Percentiles rank a stretch among this genome's conserved stretches.
Conservation (phyloP, 2,329 filamentous ascomycete species). For the Knufia fluminis region DNA sequence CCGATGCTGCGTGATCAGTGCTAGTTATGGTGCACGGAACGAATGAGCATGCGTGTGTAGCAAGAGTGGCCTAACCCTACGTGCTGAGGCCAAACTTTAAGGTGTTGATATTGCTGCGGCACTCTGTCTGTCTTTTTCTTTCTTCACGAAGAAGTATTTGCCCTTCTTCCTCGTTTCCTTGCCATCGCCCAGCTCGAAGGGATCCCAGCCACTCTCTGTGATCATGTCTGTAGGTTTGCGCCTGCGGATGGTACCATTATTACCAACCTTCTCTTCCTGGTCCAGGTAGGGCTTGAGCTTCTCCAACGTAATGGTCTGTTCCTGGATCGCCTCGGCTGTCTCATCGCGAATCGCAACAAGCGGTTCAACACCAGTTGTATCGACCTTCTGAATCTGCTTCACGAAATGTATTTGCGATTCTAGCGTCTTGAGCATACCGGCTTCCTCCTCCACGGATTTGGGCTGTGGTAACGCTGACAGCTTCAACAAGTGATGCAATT, state of each 20-base stretch:
- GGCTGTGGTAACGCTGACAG: slow-evolving; percentile 80
- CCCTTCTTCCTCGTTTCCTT: slow-evolving; percentile 57
- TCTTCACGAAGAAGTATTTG: slow-evolving; percentile 67
- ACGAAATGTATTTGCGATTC: slow-evolving; percentile 83
- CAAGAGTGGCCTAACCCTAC: background rate
- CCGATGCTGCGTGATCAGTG: no score
- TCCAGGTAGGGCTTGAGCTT: slow-evolving; percentile 30
- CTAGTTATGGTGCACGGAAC: no score
- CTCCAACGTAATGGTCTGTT: slow-evolving; percentile 32
- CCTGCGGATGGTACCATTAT: slow-evolving; percentile 40
- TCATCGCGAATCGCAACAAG: slow-evolving; percentile 72
- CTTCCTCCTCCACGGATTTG: slow-evolving; percentile 48
- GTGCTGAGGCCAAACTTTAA: background rate
- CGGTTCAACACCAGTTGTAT: slow-evolving; percentile 64
- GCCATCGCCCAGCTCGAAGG: slow-evolving; percentile 55
- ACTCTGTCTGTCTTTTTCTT: slow-evolving; percentile 7
- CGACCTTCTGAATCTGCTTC: slow-evolving; percentile 68
- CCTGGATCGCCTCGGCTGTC: slow-evolving; percentile 31
- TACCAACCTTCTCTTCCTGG: slow-evolving; percentile 33
- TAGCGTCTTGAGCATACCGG: slow-evolving; percentile 63
- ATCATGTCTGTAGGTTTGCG: slow-evolving; percentile 36
- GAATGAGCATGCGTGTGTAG: no score
- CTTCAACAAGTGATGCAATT: slow-evolving; percentile 75
- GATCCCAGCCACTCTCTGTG: slow-evolving; percentile 59
- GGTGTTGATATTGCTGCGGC: background rate